Conservation (phyloP, 1,284 basidiomycete genomes). For the Sphaerobolus stellatus region DNA sequence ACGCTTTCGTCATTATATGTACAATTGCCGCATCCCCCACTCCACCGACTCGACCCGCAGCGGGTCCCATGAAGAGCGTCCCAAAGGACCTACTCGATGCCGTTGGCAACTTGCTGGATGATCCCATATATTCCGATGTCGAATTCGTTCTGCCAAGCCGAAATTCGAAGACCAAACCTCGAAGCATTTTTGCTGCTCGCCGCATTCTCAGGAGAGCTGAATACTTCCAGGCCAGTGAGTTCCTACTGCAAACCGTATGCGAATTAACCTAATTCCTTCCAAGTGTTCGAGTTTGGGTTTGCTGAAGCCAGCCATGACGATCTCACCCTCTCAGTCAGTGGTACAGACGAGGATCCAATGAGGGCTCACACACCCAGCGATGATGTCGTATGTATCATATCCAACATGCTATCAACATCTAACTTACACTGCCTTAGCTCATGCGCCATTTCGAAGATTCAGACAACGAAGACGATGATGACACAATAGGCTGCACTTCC, state of each 20-base stretch:
- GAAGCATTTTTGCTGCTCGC: conserved; percentile 64
- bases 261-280: not conserved
- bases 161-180: conserved; percentile 37
- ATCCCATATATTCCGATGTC: conserved; percentile 79
- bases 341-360: conserved; percentile 14
- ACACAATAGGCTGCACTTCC: too few species aligned
- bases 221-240: conserved; percentile 70
- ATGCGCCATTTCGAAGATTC: conserved; percentile 12
- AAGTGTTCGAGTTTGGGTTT: conserved; percentile 75
- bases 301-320: conserved; percentile 47
- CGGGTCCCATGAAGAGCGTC: conserved; percentile 51
- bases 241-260: not conserved
- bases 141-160: conserved; percentile 70
- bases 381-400: conserved; percentile 2
- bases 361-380: not conserved
- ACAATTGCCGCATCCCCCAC: conserved; percentile 71
- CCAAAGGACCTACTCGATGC: conserved; percentile 65
- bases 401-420: not conserved
- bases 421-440: not conserved
- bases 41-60: conserved; percentile 47
- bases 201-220: conserved; percentile 69
- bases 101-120: conserved; percentile 73
- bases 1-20: conserved; percentile 76
- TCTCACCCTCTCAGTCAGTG: conserved; percentile 24
- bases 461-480: conserved; percentile 12